Percentiles rank a stretch among this genome's conserved stretches.
These are phyloP conservation scores for Saururus chinensis DNA, from an alignment of 164 flowering plant species.

Conservation along the genomic window DNA sequence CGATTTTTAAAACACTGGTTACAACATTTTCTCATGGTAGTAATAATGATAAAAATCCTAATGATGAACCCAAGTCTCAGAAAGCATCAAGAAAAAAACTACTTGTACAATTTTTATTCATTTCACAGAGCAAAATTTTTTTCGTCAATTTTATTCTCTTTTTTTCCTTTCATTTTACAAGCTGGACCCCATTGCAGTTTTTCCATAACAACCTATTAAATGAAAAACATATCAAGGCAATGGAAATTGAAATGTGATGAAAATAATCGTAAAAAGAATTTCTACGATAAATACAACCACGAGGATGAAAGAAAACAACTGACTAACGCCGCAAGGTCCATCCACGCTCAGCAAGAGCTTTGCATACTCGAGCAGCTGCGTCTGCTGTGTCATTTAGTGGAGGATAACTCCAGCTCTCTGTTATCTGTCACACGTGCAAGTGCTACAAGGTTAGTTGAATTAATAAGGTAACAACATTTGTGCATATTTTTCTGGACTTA, in stretches of 20 bases:
- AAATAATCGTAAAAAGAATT: not conserved
- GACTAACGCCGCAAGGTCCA: conserved; percentile 43
- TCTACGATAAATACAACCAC: not conserved
- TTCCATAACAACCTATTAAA: not conserved
- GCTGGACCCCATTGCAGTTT: not conserved
- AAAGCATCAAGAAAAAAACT: not conserved
- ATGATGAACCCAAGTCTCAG: too few species aligned
- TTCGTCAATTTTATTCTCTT: not conserved
- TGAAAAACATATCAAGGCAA: not conserved
- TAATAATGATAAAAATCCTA: too few species aligned
- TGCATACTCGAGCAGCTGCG: conserved; percentile 51
- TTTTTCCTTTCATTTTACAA: not conserved
- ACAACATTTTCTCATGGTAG: too few species aligned
- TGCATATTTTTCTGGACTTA: too few species aligned
- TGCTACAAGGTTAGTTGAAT: not conserved
- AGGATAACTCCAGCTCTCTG: conserved; percentile 84
- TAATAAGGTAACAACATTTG: too few species aligned
- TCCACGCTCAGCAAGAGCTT: conserved; percentile 68
- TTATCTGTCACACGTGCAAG: conserved; percentile 33
- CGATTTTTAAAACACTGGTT: too few species aligned
- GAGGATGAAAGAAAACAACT: too few species aligned
- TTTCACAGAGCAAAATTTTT: not conserved
- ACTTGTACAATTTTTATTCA: not conserved
- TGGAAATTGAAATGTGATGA: not conserved
- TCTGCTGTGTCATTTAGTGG: conserved; percentile 81